Conservation (phyloP, 2,329 filamentous ascomycete genomes). For the Fusarium sambucinum region DNA sequence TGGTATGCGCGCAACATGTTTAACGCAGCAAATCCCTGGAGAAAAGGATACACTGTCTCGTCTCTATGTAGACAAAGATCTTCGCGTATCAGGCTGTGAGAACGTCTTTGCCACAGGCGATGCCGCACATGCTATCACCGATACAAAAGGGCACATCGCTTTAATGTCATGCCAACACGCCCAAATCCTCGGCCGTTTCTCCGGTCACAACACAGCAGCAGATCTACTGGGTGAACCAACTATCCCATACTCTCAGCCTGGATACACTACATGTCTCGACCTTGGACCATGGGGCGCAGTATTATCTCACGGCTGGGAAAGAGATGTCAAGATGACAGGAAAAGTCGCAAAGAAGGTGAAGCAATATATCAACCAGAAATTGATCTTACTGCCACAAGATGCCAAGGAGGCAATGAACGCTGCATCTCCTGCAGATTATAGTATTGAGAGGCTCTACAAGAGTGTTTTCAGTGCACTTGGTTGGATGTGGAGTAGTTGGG, state of each 20-base stretch:
- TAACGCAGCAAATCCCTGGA: conserved; percentile 52
- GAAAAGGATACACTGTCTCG: conserved; percentile 43
- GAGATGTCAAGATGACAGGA: conserved; percentile 47
- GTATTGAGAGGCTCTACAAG: background rate
- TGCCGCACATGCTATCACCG: conserved; percentile 46
- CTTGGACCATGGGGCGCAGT: conserved; percentile 51
- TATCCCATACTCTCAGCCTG: conserved; percentile 48
- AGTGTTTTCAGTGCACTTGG: background rate
- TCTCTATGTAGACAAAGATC: conserved; percentile 19
- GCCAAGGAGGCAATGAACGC: background rate
- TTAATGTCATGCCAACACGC: conserved; percentile 58
- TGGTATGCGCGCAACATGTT: conserved; percentile 49
- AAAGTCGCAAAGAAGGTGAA: conserved; percentile 52
- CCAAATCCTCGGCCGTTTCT: conserved; percentile 50
- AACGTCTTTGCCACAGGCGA: conserved; percentile 50
- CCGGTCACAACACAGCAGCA: conserved; percentile 52
- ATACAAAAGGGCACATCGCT: conserved; percentile 46
- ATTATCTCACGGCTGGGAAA: conserved; percentile 50
- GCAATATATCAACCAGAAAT: conserved; percentile 48
- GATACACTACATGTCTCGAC: conserved; percentile 54
- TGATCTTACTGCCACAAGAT: conserved; percentile 9
- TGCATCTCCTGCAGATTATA: conserved; percentile 1
- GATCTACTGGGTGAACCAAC: conserved; percentile 48
- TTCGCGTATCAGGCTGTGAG: background rate
- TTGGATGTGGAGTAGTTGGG: background rate